These are phyloP conservation scores for Reticulomyxa filosa DNA, from an alignment of 78 protist species.

Conservation along the genomic window DNA sequence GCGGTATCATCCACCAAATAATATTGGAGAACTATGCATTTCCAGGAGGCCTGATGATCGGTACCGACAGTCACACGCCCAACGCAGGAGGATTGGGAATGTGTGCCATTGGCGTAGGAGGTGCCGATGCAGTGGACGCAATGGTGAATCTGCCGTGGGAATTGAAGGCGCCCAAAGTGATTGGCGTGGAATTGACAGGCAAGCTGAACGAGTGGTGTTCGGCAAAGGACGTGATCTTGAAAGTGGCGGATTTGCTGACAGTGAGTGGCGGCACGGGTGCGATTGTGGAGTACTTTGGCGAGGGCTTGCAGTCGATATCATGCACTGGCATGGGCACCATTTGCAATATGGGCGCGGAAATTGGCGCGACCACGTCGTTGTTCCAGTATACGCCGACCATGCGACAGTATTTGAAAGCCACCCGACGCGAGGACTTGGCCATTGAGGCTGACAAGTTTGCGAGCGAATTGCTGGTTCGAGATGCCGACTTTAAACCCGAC, in stretches of 20 bases:
- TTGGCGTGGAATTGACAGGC: constrained; percentile 63
- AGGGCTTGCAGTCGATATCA: constrained; percentile 59
- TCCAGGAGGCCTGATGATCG: constrained; percentile 80
- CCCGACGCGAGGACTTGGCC: constrained; percentile 53
- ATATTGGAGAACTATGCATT: constrained; percentile 74
- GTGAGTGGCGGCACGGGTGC: constrained; percentile 66
- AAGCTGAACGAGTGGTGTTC: constrained; percentile 12
- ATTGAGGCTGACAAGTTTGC: too few species aligned
- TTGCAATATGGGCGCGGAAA: constrained; percentile 90
- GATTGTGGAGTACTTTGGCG: constrained; percentile 70
- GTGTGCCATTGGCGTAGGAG: constrained; percentile 72
- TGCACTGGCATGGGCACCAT: constrained; percentile 79
- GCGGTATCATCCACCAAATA: constrained; percentile 81
- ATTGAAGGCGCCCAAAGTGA: constrained; percentile 75
- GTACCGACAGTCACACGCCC: constrained; percentile 51
- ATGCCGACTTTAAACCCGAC: too few species aligned
- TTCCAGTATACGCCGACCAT: constrained; percentile 72
- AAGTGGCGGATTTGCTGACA: constrained; percentile 65
- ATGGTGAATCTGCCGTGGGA: constrained; percentile 83
- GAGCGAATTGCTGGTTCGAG: too few species aligned
- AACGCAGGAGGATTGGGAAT: constrained; percentile 62
- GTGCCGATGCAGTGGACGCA: constrained; percentile 82
- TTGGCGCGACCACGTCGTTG: constrained; percentile 84
- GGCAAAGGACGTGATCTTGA: constrained; percentile 74
- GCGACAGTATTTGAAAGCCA: constrained; percentile 54